phyloP scores from a whole-genome alignment of 768 basidiomycete genomes.

The Leccinum obscurum region DNA sequence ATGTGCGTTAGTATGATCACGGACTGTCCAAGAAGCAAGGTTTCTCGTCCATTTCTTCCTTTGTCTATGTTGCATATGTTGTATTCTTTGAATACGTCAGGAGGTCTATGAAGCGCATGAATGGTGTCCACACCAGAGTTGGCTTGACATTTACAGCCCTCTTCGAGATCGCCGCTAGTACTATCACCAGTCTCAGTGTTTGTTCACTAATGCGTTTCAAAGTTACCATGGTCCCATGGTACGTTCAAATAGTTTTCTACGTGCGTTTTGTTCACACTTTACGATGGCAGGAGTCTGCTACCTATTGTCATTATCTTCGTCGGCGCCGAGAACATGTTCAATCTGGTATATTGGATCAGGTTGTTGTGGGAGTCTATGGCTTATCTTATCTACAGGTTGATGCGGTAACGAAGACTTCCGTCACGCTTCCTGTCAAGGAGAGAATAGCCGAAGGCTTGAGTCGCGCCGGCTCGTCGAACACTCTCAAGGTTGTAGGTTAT shows the following conservation, averaged over 20 bases:
- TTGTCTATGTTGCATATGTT: conserved; percentile 75
- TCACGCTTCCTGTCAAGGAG: conserved; percentile 87
- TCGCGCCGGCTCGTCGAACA: conserved; percentile 87
- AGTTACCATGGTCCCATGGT: conserved; percentile 90
- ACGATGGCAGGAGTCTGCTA: conserved; percentile 66
- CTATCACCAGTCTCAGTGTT: conserved; percentile 90
- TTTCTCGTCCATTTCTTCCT: conserved; percentile 64
- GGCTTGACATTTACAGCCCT: conserved; percentile 93
- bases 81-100: conserved; percentile 75
- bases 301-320: conserved; percentile 95
- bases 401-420: conserved; percentile 79
- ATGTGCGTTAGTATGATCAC: conserved; percentile 49
- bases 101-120: conserved; percentile 73
- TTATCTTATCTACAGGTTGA: conserved; percentile 58
- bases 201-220: conserved; percentile 88
- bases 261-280: conserved; percentile 10
- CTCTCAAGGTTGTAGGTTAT: conserved; percentile 88
- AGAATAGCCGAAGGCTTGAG: conserved; percentile 91
- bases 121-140: conserved; percentile 84
- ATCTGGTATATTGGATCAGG: conserved; percentile 59
- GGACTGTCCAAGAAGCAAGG: conserved; percentile 45
- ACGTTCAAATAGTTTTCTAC: conserved; percentile 25
- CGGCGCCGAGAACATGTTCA: conserved; percentile 97
- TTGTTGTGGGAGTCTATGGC: conserved; percentile 14
- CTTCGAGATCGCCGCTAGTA: conserved; percentile 89